Conservation (phyloP, 2,329 filamentous ascomycete species). For the Pseudofabraea citricarpa region DNA sequence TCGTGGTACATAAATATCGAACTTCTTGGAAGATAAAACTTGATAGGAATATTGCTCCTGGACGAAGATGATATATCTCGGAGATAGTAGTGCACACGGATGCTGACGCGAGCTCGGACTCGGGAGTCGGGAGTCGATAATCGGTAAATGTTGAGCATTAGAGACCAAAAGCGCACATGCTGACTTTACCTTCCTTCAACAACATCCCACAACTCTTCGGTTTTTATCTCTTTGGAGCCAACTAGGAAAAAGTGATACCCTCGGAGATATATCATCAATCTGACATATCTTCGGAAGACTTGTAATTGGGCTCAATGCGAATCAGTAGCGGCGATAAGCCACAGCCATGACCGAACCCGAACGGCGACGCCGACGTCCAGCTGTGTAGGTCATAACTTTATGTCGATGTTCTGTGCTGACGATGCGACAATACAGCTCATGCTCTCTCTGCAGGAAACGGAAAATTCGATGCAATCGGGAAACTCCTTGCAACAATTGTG, state of each 20-base stretch:
- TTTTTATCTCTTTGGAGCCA: no score
- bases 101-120: slow-evolving; percentile 14
- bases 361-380: slow-evolving; percentile 36
- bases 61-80: no score
- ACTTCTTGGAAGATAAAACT: no score
- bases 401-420: slow-evolving; percentile 9
- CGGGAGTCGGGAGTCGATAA: slow-evolving; percentile 8
- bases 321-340: neutral
- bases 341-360: slow-evolving; percentile 23
- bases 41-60: no score
- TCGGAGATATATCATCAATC: neutral
- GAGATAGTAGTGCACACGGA: no score
- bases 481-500: slow-evolving; percentile 53
- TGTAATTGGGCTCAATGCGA: no score
- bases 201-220: no score
- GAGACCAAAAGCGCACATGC: neutral
- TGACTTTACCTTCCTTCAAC: neutral
- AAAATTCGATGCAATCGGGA: slow-evolving; percentile 60
- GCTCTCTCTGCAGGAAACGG: slow-evolving; percentile 51
- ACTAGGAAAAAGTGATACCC: neutral
- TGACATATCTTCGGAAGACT: no score
- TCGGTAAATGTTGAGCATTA: neutral
- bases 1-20: no score
- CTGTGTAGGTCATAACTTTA: slow-evolving; percentile 32
- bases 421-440: slow-evolving; percentile 39